Evolutionary conservation across 768 basidiomycete genomes (phyloP).

Genomic region (Lactarius vividus): DNA sequence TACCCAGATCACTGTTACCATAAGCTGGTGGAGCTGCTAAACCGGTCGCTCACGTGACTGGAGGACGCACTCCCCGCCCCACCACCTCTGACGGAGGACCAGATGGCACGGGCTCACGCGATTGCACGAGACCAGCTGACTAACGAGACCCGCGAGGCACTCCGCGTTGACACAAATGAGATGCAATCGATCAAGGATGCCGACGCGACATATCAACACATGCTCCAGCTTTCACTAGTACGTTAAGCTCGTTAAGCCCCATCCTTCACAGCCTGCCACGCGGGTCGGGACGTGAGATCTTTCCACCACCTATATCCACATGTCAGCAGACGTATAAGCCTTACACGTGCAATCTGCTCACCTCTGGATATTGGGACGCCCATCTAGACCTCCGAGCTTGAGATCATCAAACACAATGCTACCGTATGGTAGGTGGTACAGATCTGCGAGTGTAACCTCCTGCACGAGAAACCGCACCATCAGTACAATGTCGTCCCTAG

Average conservation of each 20-base stretch:
- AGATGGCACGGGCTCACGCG: no score
- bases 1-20: no score
- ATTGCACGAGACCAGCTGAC: no score
- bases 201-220: neutral
- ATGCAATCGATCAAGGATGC: no score
- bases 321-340: neutral
- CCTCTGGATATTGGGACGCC: slow-evolving; percentile 17
- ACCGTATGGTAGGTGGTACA: slow-evolving; percentile 15
- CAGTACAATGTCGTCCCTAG: neutral
- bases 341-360: neutral
- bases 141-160: no score
- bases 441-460: slow-evolving; percentile 20
- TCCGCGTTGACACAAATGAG: no score
- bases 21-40: no score
- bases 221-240: slow-evolving; percentile 1
- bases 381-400: neutral
- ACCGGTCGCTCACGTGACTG: no score
- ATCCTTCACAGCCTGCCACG: slow-evolving; percentile 19
- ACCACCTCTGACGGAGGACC: no score
- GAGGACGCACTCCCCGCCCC: no score
- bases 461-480: neutral
- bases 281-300: slow-evolving; percentile 5
- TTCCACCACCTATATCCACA: slow-evolving; percentile 19
- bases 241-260: slow-evolving; percentile 1
- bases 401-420: neutral